Evolutionary conservation across 2,329 filamentous ascomycete genomes (phyloP), one percentile per base, ranked within the genome.

Genomic region (Pestalotiopsis sp.): DNA sequence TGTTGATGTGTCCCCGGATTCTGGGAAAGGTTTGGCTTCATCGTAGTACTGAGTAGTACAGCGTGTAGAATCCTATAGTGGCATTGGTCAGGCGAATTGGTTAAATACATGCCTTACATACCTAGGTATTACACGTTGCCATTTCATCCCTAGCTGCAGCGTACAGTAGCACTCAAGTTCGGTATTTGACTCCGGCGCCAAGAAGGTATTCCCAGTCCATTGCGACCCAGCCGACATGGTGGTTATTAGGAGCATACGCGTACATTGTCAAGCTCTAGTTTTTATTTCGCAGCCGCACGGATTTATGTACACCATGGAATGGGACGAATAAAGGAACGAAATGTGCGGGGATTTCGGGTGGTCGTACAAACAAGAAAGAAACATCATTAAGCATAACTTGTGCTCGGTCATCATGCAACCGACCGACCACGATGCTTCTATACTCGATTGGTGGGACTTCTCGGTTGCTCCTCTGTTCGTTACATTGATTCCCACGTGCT

Each of bases 371-470:
- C 44, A 44, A 4, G 11, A 44, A 17, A 44, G 17, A 17, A 52
- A 52, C 14, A n/a, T 52, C 38, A 35, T 61, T 61, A 61, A 61
- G 58, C 58, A 61, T 61, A 61, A 61, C 35, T 20, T 61, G 7
- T 61, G 38, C 17, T 39, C 17, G 10, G 2, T 61, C 30, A 35
- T 4, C 26, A 26, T 61, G 58, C 30, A 39, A 4, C 26, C 14
- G 22, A 35, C 58, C 30, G 22, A 35, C 58, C 30, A 11, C 58
- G 7, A 30, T 5, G 17, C 26, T 35, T n/a, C 35, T 48, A 63
- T 63, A 63, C 7, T 63, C 60, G 3, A 63, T 63, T 63, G 60
- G 60, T 63, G 60, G 60, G 60, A 63, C 38, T 20, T 48, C 7
- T 11, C 7, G n/a, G 20, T 22, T n/a, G 14, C 60, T 35, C 35